Conservation (phyloP, 192 early-diverging fungal species). For the Entomortierella lignicola region DNA sequence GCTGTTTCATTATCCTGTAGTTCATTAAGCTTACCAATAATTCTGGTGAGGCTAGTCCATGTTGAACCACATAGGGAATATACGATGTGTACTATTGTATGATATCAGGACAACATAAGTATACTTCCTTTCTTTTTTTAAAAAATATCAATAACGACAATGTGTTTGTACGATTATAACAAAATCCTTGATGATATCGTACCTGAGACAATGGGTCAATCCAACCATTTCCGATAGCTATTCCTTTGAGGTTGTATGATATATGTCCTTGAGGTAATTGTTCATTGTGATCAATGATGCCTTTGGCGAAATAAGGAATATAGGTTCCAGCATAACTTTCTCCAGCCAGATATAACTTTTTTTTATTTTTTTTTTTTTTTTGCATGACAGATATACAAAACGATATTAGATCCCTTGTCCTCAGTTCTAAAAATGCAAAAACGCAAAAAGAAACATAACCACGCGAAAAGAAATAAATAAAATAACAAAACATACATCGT, state of each 20-base stretch:
- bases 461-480: no score
- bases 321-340: constrained; percentile 74
- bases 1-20: not conserved
- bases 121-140: no score
- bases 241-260: constrained; percentile 63
- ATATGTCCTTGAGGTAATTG: constrained; percentile 10
- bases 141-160: no score
- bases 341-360: constrained; percentile 69
- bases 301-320: constrained; percentile 67
- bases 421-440: not conserved
- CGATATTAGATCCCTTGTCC: not conserved
- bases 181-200: not conserved
- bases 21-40: constrained; percentile 17
- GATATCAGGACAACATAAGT: not conserved
- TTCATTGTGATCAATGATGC: constrained; percentile 51
- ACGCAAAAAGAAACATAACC: not conserved
- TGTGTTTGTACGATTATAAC: no score
- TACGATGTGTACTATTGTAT: constrained; percentile 31
- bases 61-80: constrained; percentile 26
- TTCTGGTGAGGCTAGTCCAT: constrained; percentile 15
- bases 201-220: constrained; percentile 71
- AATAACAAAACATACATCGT: constrained; percentile 58
- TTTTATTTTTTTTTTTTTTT: not conserved
- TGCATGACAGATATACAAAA: no score
- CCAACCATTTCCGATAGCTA: constrained; percentile 76